Percentiles rank a stretch among this genome's conserved stretches.
phyloP scores from a whole-genome alignment of 495 filamentous ascomycete genomes.

The Polyplosphaeria fusca region DNA sequence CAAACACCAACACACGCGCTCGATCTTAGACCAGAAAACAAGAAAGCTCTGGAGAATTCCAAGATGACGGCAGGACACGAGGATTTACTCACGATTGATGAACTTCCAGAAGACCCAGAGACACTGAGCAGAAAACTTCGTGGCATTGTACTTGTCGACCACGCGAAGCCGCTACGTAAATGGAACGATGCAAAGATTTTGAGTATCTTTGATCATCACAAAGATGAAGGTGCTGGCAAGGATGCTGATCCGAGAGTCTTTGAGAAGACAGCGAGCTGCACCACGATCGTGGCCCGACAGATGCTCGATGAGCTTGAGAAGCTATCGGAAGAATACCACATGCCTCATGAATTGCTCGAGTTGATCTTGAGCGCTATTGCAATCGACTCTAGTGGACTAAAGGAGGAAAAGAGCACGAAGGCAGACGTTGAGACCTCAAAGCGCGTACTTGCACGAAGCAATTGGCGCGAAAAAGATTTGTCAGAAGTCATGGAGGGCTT shows the following conservation, averaged over 20 bases:
- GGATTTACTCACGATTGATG: conserved; percentile 33
- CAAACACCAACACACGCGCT: conserved; percentile 31
- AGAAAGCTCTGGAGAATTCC: conserved; percentile 30
- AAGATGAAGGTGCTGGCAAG: conserved; percentile 24
- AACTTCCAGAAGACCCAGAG: conserved; percentile 35
- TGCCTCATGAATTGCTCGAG: conserved; percentile 36
- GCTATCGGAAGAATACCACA: conserved; percentile 33
- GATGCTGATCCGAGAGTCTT: conserved; percentile 33
- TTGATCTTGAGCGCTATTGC: conserved; percentile 35
- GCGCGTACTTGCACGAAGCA: conserved; percentile 28
- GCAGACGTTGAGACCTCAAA: conserved; percentile 19
- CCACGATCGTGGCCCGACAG: conserved; percentile 31
- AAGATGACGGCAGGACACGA: conserved; percentile 31
- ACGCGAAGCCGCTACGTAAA: conserved; percentile 27
- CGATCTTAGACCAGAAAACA: conserved; percentile 36
- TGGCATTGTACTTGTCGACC: conserved; percentile 35
- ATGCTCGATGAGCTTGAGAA: conserved; percentile 37
- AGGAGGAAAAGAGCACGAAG: conserved; percentile 10
- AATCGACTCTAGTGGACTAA: conserved; percentile 32
- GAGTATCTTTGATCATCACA: conserved; percentile 36
- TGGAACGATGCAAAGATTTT: conserved; percentile 33
- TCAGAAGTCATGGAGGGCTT: conserved; percentile 31
- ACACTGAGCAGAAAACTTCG: conserved; percentile 28
- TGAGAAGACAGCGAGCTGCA: conserved; percentile 33
- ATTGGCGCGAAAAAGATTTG: conserved; percentile 20